Evolutionary conservation across 306 rosid species (phyloP), one percentile per base, ranked within the genome.

Genomic region (Cucumis melo): DNA sequence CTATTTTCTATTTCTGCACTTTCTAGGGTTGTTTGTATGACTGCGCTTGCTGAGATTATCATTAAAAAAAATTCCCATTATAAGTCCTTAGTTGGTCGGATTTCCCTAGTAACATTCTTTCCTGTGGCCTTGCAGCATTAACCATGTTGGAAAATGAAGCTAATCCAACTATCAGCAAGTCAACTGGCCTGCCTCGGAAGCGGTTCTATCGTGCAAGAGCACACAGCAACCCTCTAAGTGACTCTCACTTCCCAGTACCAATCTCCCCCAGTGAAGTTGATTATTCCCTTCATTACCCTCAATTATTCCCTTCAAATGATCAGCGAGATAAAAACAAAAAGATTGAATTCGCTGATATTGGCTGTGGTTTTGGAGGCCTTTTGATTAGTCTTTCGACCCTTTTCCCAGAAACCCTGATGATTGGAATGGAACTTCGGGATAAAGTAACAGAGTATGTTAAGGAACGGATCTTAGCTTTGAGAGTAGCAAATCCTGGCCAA

Each of bases 121-220:
- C 58, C 6, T 72, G 61, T 17, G 42, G 17, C 39, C 29, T 81
- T 77, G 68, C 55, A 61, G 79, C 75, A 77, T 68, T 34, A 80
- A 78, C 81, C 66, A 93, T 90, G 97, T 82, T 84, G 78, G 94
- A 80, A 73, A 80, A 82, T 12, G 83, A 81, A 76, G 82, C 82
- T 24, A 88, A 88, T 78, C 80, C 95, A 50, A 90, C 89, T 3
- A 11, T 80, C 77, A 87, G 90, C 86, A 94, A 90, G 88, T 87
- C 96, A 50, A 94, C 95, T 51, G 97, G 96, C 70, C 86, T 94
- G 79, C 99, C 96, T 39, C 89, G 97, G 16, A 94, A 94, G 91
- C 93, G 99, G 51, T 94, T 94, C 89, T 94, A 94, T 82, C 85
- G 99, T 27, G 99, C 96, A 80, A 84, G 99, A 81, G 99, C 99